These are phyloP conservation scores for Arthrobotrys musiformis DNA, from an alignment of 2,329 filamentous ascomycete species.

Conservation along the genomic window DNA sequence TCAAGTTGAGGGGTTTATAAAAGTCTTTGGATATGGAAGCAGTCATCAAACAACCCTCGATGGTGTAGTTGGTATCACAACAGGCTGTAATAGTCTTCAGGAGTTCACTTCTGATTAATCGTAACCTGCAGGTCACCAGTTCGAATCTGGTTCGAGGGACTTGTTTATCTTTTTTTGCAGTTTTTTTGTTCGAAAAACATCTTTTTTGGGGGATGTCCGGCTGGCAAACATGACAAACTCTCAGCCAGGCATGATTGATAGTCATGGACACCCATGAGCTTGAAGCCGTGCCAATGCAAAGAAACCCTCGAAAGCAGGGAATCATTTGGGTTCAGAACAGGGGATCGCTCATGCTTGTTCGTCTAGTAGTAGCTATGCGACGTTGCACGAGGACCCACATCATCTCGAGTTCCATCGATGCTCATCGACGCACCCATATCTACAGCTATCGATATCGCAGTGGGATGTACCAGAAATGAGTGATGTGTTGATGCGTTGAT, in stretches of 20 bases:
- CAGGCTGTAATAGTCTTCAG: conserved; percentile 56
- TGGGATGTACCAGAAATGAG: no score
- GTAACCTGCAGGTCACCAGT: conserved; percentile 56
- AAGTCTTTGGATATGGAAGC: neutral
- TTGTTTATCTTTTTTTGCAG: conserved; percentile 34
- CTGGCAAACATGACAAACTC: neutral
- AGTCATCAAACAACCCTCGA: conserved; percentile 53
- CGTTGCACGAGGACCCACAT: conserved; percentile 28
- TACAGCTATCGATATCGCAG: no score
- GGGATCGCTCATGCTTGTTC: neutral
- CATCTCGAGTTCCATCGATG: no score
- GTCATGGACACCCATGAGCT: no score
- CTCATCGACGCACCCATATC: no score
- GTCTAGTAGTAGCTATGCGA: no score
- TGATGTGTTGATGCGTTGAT: neutral
- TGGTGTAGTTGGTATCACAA: conserved; percentile 57
- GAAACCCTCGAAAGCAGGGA: neutral
- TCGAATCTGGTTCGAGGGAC: conserved; percentile 56
- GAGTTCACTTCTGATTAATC: conserved; percentile 41
- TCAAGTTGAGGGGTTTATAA: neutral
- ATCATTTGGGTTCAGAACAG: neutral
- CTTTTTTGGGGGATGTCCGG: neutral
- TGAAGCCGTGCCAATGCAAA: neutral
- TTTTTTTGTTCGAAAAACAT: conserved; percentile 6
- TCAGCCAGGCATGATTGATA: no score